Base-by-base conservation (phyloP, 805 yeast genomes). In the Sugiyamaella lignohabitans region DNA sequence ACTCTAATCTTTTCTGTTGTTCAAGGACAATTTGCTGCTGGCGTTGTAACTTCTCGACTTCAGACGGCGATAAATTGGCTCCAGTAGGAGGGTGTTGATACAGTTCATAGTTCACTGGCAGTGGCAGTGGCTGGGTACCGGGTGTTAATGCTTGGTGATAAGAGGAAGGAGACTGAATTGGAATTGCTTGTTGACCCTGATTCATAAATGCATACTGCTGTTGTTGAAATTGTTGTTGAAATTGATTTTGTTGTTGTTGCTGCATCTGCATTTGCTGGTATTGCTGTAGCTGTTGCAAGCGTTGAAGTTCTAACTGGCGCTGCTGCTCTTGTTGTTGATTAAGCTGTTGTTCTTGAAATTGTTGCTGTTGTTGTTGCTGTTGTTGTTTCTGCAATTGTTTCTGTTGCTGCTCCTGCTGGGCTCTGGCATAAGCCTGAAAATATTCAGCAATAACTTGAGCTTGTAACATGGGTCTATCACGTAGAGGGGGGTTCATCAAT, bases 1-100 rank as follows among this genome's bases (percentile, higher is more conserved):
- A n/a, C n/a, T n/a, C 14, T 14, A 27, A 27, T 27, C 32, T 27
- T 27, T 27, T 5, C 48, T 45, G 42, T 43, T 51, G 29, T 44
- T 46, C 36, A 39, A 45, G 37, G 37, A 42, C 23, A 27, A 40
- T 40, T 29, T 40, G 18, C 14, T 35, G 20, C 20, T 4, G 21
- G 24, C 24, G 27, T 39, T 22, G 14, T 5, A 19, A 20, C n/a
- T 21, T 16, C 19, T 19, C 4, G 11, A 21, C 17, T 6, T 16
- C 38, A 16, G 14, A 14, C 5, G 20, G 21, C 8, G 21, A 36
- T 16, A 36, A 18, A 36, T 18, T 18, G 6, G 6, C 39, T 16
- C 18, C 8, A 27, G 34, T 5, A 20, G 42, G n/a, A 3, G n/a
- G 4, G 18, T 39, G 14, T 36, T 36, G 11, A 18, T 8, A 36